phyloP scores from a whole-genome alignment of 805 yeast species.

The Grigorovia yakushimaensis region DNA sequence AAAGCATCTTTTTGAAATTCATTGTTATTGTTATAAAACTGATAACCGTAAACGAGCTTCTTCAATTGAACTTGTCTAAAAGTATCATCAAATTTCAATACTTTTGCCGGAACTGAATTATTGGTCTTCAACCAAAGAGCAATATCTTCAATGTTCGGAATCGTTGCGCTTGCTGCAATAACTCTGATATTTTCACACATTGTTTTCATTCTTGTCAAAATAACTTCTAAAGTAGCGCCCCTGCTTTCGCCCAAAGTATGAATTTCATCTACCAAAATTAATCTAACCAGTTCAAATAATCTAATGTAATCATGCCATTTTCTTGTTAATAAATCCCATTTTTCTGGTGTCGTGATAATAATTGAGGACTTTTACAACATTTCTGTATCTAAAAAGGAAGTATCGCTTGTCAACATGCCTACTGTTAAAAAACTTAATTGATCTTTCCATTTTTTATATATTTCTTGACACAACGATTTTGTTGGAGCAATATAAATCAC shows the following conservation, averaged over 20 bases:
- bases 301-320: conserved; percentile 37
- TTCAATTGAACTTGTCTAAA: conserved; percentile 37
- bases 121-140: conserved; percentile 35
- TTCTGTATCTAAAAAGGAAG: conserved; percentile 36
- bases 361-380: conserved; percentile 39
- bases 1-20: conserved; percentile 39
- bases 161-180: conserved; percentile 43
- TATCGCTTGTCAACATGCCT: conserved; percentile 48
- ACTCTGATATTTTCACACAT: conserved; percentile 32
- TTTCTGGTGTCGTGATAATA: conserved; percentile 52
- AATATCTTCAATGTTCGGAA: conserved; percentile 42
- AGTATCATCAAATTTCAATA: conserved; percentile 37
- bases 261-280: conserved; percentile 41
- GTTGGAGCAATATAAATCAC: conserved; percentile 51
- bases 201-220: conserved; percentile 38
- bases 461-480: conserved; percentile 46
- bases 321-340: conserved; percentile 50
- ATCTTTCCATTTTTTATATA: conserved; percentile 36
- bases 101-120: conserved; percentile 22
- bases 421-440: conserved; percentile 37
- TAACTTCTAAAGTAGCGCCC: conserved; percentile 41
- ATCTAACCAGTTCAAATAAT: conserved; percentile 34
- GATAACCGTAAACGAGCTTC: conserved; percentile 36
- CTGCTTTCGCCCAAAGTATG: conserved; percentile 38
- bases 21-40: conserved; percentile 29